Base-by-base conservation (phyloP, 2,329 filamentous ascomycete genomes). In the Alternaria triticimaculans region DNA sequence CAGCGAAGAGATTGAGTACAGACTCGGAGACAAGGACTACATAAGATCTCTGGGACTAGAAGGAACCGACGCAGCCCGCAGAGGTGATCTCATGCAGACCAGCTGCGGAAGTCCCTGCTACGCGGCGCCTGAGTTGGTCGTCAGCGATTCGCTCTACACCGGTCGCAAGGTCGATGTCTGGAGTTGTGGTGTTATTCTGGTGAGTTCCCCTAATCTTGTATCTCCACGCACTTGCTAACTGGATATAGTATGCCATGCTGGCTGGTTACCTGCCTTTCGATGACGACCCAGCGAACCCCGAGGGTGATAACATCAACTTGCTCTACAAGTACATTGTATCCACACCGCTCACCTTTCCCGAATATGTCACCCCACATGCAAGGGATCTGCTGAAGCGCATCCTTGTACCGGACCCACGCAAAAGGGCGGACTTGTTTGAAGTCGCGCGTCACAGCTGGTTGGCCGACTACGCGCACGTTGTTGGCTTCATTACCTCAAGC, bases 301-400 rank as follows among this genome's bases (percentile, higher is more conserved):
- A 99, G 81, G 96, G 96, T 70, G 96, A 99, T 80, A 99, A 99
- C 79, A 99, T 99, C 84, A 99, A 99, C 79, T 87, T 99, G 11
- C 86, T 99, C 26, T 99, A 99, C 87, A 98, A 98, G 83, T 99
- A 99, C 82, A 99, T 99, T 73, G 95, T 97, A 63, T 96, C 93
- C 59, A 99, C 96, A 1, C 94, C 95, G 37, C 87, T 99, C 45
- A 98, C 95, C 5, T 99, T 99, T 80, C 96, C 96, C 65, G 96
- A 99, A 89, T 98, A 98, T 78, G 96, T 99, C 71, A 97, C 96
- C 8, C 96, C 96, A 8, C 96, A 99, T 80, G 95, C 96, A 21
- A 88, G 96, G 74, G 96, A 99, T 80, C 87, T 99, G 1, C 85
- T 99, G 50, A 90, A 96, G 64, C 90, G 96, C 57, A 99, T 99